These are phyloP conservation scores for Scheffersomyces segobiensis DNA, from an alignment of 1,139 yeast genomes.

Conservation along the genomic window DNA sequence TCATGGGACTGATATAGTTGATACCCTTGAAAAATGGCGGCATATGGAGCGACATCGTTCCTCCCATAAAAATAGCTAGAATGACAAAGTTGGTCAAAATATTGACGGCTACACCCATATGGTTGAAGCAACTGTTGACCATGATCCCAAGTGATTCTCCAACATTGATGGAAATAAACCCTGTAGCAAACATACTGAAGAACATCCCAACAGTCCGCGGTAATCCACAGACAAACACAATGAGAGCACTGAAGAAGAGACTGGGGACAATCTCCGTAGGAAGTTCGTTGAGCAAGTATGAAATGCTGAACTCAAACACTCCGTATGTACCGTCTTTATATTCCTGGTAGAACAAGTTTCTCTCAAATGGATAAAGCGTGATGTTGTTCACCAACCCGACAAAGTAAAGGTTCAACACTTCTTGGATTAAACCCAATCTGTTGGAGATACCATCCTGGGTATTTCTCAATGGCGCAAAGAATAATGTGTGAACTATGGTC, in stretches of 20 bases:
- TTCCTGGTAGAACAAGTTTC: slow-evolving; percentile 28
- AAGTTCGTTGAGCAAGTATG: slow-evolving; percentile 24
- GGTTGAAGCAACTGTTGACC: slow-evolving; percentile 20
- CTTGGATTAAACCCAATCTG: slow-evolving; percentile 25
- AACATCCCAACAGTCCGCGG: slow-evolving; percentile 24
- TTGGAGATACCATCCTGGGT: slow-evolving; percentile 19
- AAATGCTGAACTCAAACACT: slow-evolving; percentile 17
- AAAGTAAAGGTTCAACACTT: slow-evolving; percentile 21
- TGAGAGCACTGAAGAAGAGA: slow-evolving; percentile 18
- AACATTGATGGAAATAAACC: slow-evolving; percentile 17
- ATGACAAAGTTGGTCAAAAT: slow-evolving; percentile 18
- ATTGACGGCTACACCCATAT: slow-evolving; percentile 26
- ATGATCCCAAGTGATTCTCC: slow-evolving; percentile 27
- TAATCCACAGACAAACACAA: slow-evolving; percentile 23
- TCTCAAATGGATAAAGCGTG: slow-evolving; percentile 21
- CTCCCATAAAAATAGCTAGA: slow-evolving; percentile 27
- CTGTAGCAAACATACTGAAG: slow-evolving; percentile 19
- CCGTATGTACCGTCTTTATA: slow-evolving; percentile 24
- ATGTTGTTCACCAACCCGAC: slow-evolving; percentile 26
- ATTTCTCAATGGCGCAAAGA: slow-evolving; percentile 22
- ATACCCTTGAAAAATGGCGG: slow-evolving; percentile 24
- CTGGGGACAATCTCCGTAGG: slow-evolving; percentile 23
- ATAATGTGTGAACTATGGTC: slow-evolving; percentile 20
- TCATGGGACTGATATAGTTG: slow-evolving; percentile 25
- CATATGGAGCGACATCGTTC: slow-evolving; percentile 29